Base-by-base conservation (phyloP, 1,139 yeast species). In the Zhuliangozyma parablackwelliae region DNA sequence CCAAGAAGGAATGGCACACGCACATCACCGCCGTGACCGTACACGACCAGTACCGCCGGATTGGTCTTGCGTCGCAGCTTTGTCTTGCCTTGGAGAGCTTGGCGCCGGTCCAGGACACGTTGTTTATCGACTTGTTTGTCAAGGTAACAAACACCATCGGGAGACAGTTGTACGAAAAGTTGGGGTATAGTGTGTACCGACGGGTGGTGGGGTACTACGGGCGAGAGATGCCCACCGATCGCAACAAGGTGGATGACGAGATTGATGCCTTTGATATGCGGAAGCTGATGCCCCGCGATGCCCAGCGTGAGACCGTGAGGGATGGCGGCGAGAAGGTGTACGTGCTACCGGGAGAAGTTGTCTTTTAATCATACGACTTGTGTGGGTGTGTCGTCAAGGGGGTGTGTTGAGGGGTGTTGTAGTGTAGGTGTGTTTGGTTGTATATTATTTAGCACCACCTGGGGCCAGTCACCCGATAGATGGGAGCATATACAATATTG, bases 21-120 rank as follows among this genome's bases (percentile, higher is more conserved):
- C 99, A 94, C 59, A 89, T 94, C 40, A 89, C 97, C 0, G 98
- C 98, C 0, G 96, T 94, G 3, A 89, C 98, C 0, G 84, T 94
- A 1, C 84, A 84, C 43, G 82, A 86, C 21, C 81, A 80, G 37
- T 90, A 84, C 53, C 68, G 99, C 41, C 67, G 98, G 42, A 71
- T 92, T 16, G 95, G 96, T 2, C 65, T 90, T 34, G 98, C 97
- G 1, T 79, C 85, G 3, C 75, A 75, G 42, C 69, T 90, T 39
- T 90, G 96, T 54, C 66, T 74, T 30, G 78, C 86, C 45, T 64
- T 94, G 31, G 92, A 84, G 50, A 71, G 77, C 35, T 73, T 83
- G 36, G 84, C 95, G 1, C 75, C 77, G 12, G 73, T 69, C 21
- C 69, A 75, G 31, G 70, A 80, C 44, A 84, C 94, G 5, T 79